Percentiles rank a stretch among this genome's conserved stretches.
Conservation (phyloP, 495 filamentous ascomycete genomes). For the Xylaria intraflava region DNA sequence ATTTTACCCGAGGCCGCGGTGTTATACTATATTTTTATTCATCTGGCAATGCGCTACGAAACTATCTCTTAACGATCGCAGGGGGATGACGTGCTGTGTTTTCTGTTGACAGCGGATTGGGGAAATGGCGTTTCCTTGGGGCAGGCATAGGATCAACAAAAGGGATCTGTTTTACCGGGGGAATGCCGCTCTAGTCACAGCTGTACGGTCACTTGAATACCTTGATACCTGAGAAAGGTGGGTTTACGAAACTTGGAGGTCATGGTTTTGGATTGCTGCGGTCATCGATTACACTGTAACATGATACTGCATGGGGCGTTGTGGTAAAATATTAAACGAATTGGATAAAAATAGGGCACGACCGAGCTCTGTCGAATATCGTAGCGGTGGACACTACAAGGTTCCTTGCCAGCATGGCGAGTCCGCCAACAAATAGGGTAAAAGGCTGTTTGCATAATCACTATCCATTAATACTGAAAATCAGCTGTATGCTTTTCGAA, state of each 20-base stretch:
- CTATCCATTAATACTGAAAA: neutral
- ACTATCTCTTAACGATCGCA: slow-evolving; percentile 2
- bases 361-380: neutral
- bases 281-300: slow-evolving; percentile 5
- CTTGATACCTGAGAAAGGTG: neutral
- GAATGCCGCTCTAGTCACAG: neutral
- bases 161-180: neutral
- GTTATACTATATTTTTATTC: slow-evolving; percentile 12
- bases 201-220: neutral
- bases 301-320: slow-evolving; percentile 5
- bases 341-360: neutral
- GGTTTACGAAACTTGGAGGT: neutral
- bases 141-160: slow-evolving; percentile 11
- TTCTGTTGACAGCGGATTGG: neutral
- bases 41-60: slow-evolving; percentile 3
- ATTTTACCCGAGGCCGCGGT: slow-evolving; percentile 4
- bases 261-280: neutral
- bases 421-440: neutral
- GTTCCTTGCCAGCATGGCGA: no score
- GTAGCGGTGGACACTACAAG: neutral
- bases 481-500: neutral
- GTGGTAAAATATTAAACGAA: slow-evolving; percentile 1
- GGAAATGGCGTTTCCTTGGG: slow-evolving; percentile 8
- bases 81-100: slow-evolving; percentile 2
- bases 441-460: slow-evolving; percentile 1